Conservation (phyloP, 164 flowering plant genomes). For the Macadamia integrifolia region DNA sequence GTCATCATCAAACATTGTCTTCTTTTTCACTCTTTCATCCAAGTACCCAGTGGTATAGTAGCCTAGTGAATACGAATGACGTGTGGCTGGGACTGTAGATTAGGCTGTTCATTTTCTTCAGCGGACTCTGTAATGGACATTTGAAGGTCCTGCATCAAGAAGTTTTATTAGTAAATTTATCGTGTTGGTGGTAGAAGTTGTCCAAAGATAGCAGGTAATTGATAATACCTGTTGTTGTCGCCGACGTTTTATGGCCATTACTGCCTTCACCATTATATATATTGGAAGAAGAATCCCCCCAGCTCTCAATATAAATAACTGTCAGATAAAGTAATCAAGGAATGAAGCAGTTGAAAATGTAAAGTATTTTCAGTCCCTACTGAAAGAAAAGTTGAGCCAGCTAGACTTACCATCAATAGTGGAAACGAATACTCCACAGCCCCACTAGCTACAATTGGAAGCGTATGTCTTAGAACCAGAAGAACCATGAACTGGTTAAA, state of each 20-base stretch:
- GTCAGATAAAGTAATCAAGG: not conserved
- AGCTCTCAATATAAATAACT: conserved; percentile 56
- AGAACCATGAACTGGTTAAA: conserved; percentile 41
- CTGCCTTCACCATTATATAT: conserved; percentile 51
- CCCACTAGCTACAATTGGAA: conserved; percentile 42
- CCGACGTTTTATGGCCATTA: conserved; percentile 44
- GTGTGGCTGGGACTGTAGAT: conserved; percentile 28
- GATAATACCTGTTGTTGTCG: conserved; percentile 38
- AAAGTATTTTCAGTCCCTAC: not conserved
- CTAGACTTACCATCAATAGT: conserved; percentile 29
- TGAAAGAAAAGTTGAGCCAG: not conserved
- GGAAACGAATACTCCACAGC: conserved; percentile 42
- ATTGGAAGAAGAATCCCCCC: conserved; percentile 69
- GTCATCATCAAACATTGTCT: not conserved
- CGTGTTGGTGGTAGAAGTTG: not conserved
- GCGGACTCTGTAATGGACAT: conserved; percentile 18
- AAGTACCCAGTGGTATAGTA: not conserved
- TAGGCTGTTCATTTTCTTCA: conserved; percentile 32
- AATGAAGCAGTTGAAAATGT: not conserved
- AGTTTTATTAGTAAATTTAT: not conserved
- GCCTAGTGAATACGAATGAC: conserved; percentile 26
- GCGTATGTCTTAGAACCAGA: conserved; percentile 44
- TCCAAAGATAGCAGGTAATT: not conserved
- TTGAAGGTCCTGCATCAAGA: conserved; percentile 23
- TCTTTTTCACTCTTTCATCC: not conserved